phyloP scores from a whole-genome alignment of 2,329 filamentous ascomycete species.

The Colletotrichum tamarilloi region DNA sequence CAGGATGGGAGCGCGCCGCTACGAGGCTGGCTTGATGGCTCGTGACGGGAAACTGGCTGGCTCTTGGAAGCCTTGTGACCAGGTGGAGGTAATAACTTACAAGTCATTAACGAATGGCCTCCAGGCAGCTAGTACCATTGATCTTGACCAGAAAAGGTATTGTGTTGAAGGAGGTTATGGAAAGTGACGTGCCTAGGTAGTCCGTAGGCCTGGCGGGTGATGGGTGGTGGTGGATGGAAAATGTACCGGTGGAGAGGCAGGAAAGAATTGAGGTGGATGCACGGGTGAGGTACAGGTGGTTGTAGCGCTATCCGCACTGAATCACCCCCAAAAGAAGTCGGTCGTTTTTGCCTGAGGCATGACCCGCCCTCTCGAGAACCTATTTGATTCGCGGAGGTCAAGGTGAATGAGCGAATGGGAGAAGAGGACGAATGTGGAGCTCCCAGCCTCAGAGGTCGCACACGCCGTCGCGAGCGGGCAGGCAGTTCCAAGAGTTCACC shows the following conservation, averaged over 20 bases:
- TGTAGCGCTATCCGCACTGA: slow-evolving; percentile 36
- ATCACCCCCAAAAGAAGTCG: slow-evolving; percentile 30
- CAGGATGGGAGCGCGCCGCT: slow-evolving; percentile 46
- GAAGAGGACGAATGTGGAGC: slow-evolving; percentile 1
- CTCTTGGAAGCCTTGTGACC: slow-evolving; percentile 44
- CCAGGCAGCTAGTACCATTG: slow-evolving; percentile 47
- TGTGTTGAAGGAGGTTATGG: slow-evolving; percentile 19
- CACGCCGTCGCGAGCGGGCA: slow-evolving; percentile 21
- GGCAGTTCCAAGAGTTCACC: slow-evolving; percentile 7
- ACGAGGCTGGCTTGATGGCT: slow-evolving; percentile 49
- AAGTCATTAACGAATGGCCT: slow-evolving; percentile 60
- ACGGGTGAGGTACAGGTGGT: slow-evolving; percentile 36
- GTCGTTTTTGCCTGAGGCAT: slow-evolving; percentile 27
- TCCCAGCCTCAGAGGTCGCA: not conserved
- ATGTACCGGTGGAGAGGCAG: slow-evolving; percentile 47
- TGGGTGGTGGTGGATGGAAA: slow-evolving; percentile 38
- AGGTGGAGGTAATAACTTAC: slow-evolving; percentile 54
- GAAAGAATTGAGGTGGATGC: slow-evolving; percentile 51
- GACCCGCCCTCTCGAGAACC: not conserved
- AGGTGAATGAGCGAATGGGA: slow-evolving; percentile 20
- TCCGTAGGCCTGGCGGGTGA: slow-evolving; percentile 33
- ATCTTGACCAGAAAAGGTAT: slow-evolving; percentile 22
- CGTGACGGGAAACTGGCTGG: slow-evolving; percentile 48
- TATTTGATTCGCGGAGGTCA: not conserved
- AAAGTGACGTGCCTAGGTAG: slow-evolving; percentile 34